These are phyloP conservation scores for Cyberlindnera veronae DNA, from an alignment of 805 yeast species.

Conservation along the genomic window DNA sequence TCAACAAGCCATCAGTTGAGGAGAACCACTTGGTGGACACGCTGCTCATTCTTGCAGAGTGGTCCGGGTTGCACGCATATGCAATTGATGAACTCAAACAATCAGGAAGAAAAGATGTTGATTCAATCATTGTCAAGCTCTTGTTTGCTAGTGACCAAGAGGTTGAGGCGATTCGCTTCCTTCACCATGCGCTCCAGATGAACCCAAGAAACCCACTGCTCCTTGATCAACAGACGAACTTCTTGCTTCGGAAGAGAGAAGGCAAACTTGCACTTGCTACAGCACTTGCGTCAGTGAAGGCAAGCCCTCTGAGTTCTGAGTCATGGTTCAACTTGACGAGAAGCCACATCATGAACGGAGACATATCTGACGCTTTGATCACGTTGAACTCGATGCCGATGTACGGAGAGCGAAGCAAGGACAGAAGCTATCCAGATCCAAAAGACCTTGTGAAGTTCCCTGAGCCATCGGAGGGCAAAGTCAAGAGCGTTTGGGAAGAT, in stretches of 20 bases:
- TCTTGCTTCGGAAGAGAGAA: conserved; percentile 52
- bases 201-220: conserved; percentile 22
- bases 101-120: conserved; percentile 21
- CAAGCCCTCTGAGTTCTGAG: conserved; percentile 73
- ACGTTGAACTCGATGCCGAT: conserved; percentile 77
- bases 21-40: conserved; percentile 74
- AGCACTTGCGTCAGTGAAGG: conserved; percentile 57
- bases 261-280: conserved; percentile 53
- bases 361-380: conserved; percentile 57
- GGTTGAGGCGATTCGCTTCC: conserved; percentile 31
- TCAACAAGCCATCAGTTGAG: conserved; percentile 61
- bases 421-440: conserved; percentile 40
- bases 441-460: conserved; percentile 46
- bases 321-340: conserved; percentile 67
- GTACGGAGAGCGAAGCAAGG: conserved; percentile 41
- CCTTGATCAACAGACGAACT: conserved; percentile 50
- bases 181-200: conserved; percentile 27
- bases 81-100: conserved; percentile 38
- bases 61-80: conserved; percentile 36
- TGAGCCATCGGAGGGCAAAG: conserved; percentile 50
- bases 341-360: conserved; percentile 52
- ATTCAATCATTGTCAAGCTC: conserved; percentile 30
- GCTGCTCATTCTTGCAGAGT: conserved; percentile 43
- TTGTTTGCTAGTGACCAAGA: conserved; percentile 33
- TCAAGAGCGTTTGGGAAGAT: conserved; percentile 44